Evolutionary conservation across 345 rosid genomes (phyloP).

Genomic region (Pistacia atlantica): DNA sequence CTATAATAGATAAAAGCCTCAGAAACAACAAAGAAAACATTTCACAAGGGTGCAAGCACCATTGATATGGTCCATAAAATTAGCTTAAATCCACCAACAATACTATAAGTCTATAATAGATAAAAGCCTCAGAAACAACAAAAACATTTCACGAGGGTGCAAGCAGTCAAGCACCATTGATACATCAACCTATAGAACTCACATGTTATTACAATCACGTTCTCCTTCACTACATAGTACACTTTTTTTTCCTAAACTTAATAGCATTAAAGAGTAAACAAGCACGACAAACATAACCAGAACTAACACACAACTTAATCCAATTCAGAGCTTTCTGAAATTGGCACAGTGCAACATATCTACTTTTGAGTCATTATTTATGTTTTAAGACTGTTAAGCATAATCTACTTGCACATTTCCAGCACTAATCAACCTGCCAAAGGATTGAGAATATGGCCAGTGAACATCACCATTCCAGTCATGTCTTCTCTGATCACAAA

Average conservation of each 20-base stretch:
- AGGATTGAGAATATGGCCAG: conserved; percentile 61
- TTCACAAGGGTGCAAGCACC: not conserved
- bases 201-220: not conserved
- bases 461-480: conserved; percentile 62
- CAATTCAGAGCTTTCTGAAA: not conserved
- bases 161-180: not conserved
- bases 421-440: conserved; percentile 24
- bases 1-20: too few relatives aligned
- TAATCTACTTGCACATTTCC: conserved; percentile 18
- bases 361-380: not conserved
- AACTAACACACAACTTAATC: not conserved
- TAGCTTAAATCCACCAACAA: too few relatives aligned
- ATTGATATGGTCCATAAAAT: too few relatives aligned
- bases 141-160: too few relatives aligned
- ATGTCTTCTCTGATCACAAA: conserved; percentile 59
- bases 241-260: too few relatives aligned
- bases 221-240: too few relatives aligned
- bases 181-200: not conserved
- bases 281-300: not conserved
- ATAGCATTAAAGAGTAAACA: too few relatives aligned
- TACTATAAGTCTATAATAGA: too few relatives aligned
- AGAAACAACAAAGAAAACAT: not conserved
- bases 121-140: not conserved
- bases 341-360: conserved; percentile 6
- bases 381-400: not conserved